Evolutionary conservation across 257 asterid species (phyloP), one percentile per base, ranked within the genome.

Genomic region (Solanum ahanhuiri): DNA sequence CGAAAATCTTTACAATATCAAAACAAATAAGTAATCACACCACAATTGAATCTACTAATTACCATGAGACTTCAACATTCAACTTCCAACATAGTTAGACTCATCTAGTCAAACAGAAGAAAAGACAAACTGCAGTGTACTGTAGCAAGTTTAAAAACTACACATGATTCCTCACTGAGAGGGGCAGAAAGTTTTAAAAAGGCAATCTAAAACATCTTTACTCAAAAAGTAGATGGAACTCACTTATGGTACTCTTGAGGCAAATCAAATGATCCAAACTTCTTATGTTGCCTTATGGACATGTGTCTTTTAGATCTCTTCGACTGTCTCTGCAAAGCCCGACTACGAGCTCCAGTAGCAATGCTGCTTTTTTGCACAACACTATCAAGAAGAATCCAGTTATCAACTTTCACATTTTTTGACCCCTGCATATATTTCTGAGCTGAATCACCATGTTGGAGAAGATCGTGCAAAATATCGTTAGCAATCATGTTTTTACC

Each of bases 341-440:
- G 91, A 41, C 28, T 25, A 87, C 86, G 87, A 63, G 91, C 84
- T 75, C 85, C 31, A 81, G 77, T 81, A 34, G 90, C 88, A 58
- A 82, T 75, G 86, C 90, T 87, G 85, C 89, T 88, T 89, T 92
- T 93, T 34, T 57, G 91, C 82, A 95, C 95, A 91, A 54, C 90
- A 92, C 91, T 96, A 90, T 96, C 98, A 15, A 96, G 98, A 87
- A 95, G 98, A 69, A 96, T 94, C n/a, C 92, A 89, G 66, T 92
- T 88, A 89, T 95, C 98, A 63, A 93, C 93, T 89, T 92, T 93
- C 88, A 93, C 88, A 88, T 88, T 92, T 87, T 89, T 93, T 48
- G 98, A 95, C 81, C 98, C 98, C 75, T 94, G 95, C 91, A 89
- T 89, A 89, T 93, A 95, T 89, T 95, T 95, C 86, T 92, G 90